Percentiles rank a stretch among this genome's conserved stretches.
Conservation (phyloP, 352 stramenopile species). For the Phytopythium montanum region DNA sequence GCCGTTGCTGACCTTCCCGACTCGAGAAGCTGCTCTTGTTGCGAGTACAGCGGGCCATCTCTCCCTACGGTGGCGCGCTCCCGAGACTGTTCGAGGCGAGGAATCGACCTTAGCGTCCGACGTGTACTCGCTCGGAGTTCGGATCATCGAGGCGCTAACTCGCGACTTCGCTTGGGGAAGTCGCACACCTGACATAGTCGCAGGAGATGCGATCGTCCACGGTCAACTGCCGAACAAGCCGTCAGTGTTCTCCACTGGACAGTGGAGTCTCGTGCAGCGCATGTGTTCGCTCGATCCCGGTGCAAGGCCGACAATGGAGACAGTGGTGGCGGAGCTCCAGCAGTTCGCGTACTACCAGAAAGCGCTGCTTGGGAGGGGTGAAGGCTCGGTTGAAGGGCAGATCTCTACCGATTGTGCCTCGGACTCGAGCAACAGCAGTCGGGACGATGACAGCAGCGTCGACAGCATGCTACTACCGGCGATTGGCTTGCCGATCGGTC, state of each 20-base stretch:
- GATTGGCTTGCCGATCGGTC: background rate
- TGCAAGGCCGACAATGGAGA: background rate
- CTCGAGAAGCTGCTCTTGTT: background rate
- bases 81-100: background rate
- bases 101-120: background rate
- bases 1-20: background rate
- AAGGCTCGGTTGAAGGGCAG: background rate
- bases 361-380: background rate
- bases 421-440: background rate
- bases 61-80: constrained; percentile 1
- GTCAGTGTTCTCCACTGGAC: background rate
- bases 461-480: background rate
- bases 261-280: constrained; percentile 2
- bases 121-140: constrained; percentile 5
- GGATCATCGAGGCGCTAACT: background rate
- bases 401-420: background rate
- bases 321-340: background rate
- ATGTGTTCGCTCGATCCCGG: constrained; percentile 2
- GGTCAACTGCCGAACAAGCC: background rate
- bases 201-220: background rate
- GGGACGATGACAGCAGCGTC: background rate
- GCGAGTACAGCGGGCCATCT: background rate
- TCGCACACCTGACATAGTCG: background rate
- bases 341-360: constrained; percentile 2
- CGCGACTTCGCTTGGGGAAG: constrained; percentile 3